Conservation (phyloP, 1,139 yeast genomes). For the Zygoascus sp. region DNA sequence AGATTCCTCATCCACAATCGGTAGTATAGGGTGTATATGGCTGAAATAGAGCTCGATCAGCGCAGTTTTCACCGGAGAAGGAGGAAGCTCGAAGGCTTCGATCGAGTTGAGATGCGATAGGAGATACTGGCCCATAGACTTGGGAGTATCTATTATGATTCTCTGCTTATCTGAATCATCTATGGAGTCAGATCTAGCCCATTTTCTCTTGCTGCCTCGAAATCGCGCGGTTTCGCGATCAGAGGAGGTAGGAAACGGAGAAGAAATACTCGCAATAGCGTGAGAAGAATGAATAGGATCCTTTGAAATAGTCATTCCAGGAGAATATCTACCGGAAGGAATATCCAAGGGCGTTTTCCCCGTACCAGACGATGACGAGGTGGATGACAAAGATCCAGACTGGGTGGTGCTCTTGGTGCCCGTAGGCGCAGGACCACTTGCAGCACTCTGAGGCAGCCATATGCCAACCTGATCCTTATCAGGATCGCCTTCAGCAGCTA, state of each 20-base stretch:
- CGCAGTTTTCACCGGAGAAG: slow-evolving; percentile 46
- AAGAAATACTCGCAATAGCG: background rate
- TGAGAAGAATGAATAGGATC: no score
- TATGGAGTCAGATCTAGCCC: background rate
- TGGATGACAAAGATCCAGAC: no score
- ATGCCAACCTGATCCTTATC: slow-evolving; percentile 23
- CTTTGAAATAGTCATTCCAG: no score
- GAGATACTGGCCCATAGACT: slow-evolving; percentile 17
- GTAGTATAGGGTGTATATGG: slow-evolving; percentile 56
- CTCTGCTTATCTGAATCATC: slow-evolving; percentile 1
- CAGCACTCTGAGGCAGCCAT: slow-evolving; percentile 17
- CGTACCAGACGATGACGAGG: background rate
- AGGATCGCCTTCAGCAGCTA: slow-evolving; percentile 16
- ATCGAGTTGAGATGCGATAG: slow-evolving; percentile 20
- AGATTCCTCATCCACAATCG: slow-evolving; percentile 40
- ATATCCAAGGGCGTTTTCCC: no score
- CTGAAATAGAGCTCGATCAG: slow-evolving; percentile 53
- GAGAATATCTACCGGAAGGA: no score
- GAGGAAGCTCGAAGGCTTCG: slow-evolving; percentile 53
- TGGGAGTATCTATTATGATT: slow-evolving; percentile 17
- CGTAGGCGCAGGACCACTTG: no score
- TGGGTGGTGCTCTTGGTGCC: no score
- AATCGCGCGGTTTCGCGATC: background rate
- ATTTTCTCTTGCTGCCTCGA: background rate
- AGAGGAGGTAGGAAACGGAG: background rate